Base-by-base conservation (phyloP, 169 alveolate species). In the Plasmodium falciparum region DNA sequence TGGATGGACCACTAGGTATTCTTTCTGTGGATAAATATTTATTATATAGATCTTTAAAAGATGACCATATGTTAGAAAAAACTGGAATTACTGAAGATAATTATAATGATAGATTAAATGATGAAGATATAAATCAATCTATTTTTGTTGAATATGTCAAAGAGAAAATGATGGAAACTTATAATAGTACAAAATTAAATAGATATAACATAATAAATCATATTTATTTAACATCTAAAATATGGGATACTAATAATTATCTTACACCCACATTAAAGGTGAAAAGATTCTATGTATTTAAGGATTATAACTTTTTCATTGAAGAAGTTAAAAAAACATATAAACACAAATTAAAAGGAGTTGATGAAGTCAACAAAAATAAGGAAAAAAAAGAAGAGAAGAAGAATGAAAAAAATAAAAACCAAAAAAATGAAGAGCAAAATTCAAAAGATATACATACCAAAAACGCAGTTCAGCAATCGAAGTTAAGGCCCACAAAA, bases 1-100 rank as follows among this genome's bases (percentile, higher is more conserved):
- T 80, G 58, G 85, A 80, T 69, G 85, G 85, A 9, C 90, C 90
- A 4, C 4, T 80, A 11, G 90, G 85, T 17, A 69, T 80, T 9
- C 17, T 80, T 2, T 67, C 75, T 3, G n/a, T 80, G 0, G 83
- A 80, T 56, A 80, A 66, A 71, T 47, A 70, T 8, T 5, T 80
- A 26, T 80, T 80, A 2, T 26, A 50, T 39, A 29, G 70, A 43
- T 3, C 33, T 22, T 54, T 80, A 29, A 24, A 26, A 29, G 33
- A 61, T 17, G 90, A 67, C 59, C 29, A 47, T n/a, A 58, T 80
- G 11, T 29, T 80, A 33, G 58, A 54, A 8, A 2, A 67, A 11
- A 17, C 13, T 33, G 22, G 43, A 15, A 70, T 70, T 8, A 33
- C 65, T n/a, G 56, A 43, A 33, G 6, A 54, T 6, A 65, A 58